Evolutionary conservation across 225 moss, liverwort and hornwort genomes (phyloP), one percentile per base, ranked within the genome.

Genomic region (Thuidium tamariscinum): DNA sequence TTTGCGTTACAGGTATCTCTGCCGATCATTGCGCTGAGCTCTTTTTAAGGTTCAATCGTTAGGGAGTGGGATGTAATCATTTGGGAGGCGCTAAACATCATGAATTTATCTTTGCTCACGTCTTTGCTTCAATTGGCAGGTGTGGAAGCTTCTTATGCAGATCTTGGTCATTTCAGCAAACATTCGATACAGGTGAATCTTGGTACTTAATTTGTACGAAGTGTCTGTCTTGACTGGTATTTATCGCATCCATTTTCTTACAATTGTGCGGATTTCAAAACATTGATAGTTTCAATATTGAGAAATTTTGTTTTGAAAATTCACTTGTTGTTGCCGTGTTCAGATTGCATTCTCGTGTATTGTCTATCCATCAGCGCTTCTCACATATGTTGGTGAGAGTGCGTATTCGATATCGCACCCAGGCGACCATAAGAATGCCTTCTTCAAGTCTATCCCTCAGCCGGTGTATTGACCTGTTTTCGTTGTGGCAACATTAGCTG

Each of bases 121-220:
- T 39, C 14, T n/a, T 17, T 62, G 37, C n/a, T 85, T 83, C 52
- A 65, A 77, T 86, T 86, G 60, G 84, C 87, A 93, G 92, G 96
- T 79, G 94, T 95, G 48, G 96, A 96, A 83, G 94, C 96, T 74
- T 92, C 95, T 89, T 96, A 95, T 87, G 94, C 93, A 79, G 95
- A 95, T 82, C 85, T 96, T 67, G 96, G 96, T 69, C 96, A 96
- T 82, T 96, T 96, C 84, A 96, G 91, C 86, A 95, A 91, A 68
- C 94, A 87, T 34, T 88, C 95, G 82, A 94, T 96, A 83, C 96
- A 96, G 93, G 96, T 95, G 85, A 81, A 80, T 65, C 21, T 42
- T 65, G 74, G 79, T 69, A 51, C 32, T 57, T 64, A 19, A 51
- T 80, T 70, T 66, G 44, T 82, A 32, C 23, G 10, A 80, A 60